Conservation (phyloP, 345 rosid species). For the Camelina hispida region DNA sequence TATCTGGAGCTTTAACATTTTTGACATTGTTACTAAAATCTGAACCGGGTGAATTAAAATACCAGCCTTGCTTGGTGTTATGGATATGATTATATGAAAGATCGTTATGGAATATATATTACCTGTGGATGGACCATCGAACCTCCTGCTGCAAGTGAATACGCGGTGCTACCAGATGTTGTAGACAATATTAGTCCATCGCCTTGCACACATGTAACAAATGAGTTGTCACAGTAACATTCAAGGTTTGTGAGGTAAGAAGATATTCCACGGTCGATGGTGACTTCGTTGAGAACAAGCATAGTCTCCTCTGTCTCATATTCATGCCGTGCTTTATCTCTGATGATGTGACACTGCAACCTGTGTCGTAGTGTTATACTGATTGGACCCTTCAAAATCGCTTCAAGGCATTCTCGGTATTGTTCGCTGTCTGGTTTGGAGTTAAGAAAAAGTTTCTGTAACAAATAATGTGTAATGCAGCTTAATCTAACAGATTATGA, state of each 20-base stretch:
- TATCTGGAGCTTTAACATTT: background rate
- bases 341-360: conserved; percentile 77
- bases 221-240: conserved; percentile 93
- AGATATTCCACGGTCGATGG: conserved; percentile 96
- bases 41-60: background rate
- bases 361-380: conserved; percentile 93
- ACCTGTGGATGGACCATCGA: conserved; percentile 99
- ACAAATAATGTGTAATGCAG: conserved; percentile 22
- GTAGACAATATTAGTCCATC: conserved; percentile 94
- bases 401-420: conserved; percentile 81
- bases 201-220: conserved; percentile 98
- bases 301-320: conserved; percentile 73
- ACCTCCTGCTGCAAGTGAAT: conserved; percentile 98
- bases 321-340: conserved; percentile 81
- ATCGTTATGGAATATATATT: conserved; percentile 17
- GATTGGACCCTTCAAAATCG: conserved; percentile 81
- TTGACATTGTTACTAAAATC: background rate
- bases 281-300: conserved; percentile 96
- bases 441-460: conserved; percentile 29
- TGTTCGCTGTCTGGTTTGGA: conserved; percentile 71
- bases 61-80: background rate
- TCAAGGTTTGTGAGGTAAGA: conserved; percentile 95
- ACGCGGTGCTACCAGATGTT: conserved; percentile 99
- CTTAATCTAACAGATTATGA: background rate
- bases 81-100: background rate